Base-by-base conservation (phyloP, 345 rosid species). In the Rhodamnia rubescens region DNA sequence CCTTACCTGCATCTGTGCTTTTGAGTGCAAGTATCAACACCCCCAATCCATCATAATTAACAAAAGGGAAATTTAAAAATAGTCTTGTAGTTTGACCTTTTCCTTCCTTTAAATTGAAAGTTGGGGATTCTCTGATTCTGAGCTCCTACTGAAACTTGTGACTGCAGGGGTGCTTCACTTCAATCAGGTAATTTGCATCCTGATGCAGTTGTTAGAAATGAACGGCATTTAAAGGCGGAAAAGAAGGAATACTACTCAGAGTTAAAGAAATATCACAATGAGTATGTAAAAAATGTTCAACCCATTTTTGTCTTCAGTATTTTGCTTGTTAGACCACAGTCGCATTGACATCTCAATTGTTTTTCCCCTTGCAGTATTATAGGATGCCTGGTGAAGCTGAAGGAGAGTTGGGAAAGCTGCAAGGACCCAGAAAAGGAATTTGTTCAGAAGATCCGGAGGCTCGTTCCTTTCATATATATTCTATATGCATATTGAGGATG, bases 181-280 rank as follows among this genome's bases (percentile, higher is more conserved):
- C 93, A 94, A 88, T 94, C 94, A 82, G 93, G 98, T 54, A 87
- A 90, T 88, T 92, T 91, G 87, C 99, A 97, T 85, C 99, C 99
- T 85, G 99, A 97, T 93, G 90, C 89, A 58, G 87, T 96, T 81
- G 87, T 92, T 85, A 89, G 74, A 59, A 91, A 69, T 74, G 99
- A 96, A 86, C 88, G 84, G 82, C 36, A 85, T 84, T 86, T 93
- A 83, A 96, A 91, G 92, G 90, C 82, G 58, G 90, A 81, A 78
- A 95, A 93, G 87, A 91, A 87, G 85, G 90, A 86, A 82, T 91
- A 95, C 89, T 92, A 93, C 88, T 88, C 85, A 29, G 91, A 95
- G 82, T 89, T 97, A 86, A 94, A 91, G 88, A 92, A 92, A 59
- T 97, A 97, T 87, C 99, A 96, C 85, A 81, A 88, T 87, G 95